Percentiles rank a stretch among this genome's conserved stretches.
Conservation (phyloP, 768 basidiomycete genomes). For the Xanthoconium stramineum region DNA sequence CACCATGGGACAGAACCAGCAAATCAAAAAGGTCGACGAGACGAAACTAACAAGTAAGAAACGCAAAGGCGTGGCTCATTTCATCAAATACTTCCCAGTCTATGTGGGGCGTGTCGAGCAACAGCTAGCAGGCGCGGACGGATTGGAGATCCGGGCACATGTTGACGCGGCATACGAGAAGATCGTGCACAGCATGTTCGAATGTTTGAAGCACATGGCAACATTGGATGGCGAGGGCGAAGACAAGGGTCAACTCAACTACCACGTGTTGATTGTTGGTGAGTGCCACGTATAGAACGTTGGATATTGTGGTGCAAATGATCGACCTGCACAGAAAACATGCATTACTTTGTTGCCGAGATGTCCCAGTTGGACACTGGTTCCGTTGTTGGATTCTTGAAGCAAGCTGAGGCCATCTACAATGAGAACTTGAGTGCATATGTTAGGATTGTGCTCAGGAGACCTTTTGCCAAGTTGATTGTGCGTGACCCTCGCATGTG, state of each 20-base stretch:
- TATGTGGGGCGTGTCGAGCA: conserved; percentile 82
- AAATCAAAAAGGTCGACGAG: conserved; percentile 84
- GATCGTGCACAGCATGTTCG: conserved; percentile 90
- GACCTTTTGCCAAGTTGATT: conserved; percentile 84
- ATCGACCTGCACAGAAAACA: conserved; percentile 66
- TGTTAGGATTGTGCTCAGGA: conserved; percentile 78
- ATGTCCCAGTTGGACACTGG: conserved; percentile 66
- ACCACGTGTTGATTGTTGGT: conserved; percentile 95
- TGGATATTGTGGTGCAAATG: background rate
- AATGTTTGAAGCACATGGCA: conserved; percentile 91
- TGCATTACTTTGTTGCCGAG: conserved; percentile 90
- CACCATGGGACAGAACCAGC: conserved; percentile 58
- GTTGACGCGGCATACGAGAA: conserved; percentile 86
- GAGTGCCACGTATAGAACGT: conserved; percentile 25
- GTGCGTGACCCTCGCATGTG: conserved; percentile 43
- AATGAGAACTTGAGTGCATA: conserved; percentile 88
- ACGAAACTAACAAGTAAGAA: conserved; percentile 92
- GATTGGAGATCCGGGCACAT: conserved; percentile 68
- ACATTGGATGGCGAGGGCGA: conserved; percentile 92
- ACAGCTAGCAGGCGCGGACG: conserved; percentile 76
- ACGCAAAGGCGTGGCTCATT: conserved; percentile 86
- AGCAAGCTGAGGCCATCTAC: conserved; percentile 78
- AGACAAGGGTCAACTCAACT: conserved; percentile 96
- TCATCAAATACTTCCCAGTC: conserved; percentile 88
- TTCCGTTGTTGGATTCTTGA: conserved; percentile 60